These are phyloP conservation scores for Cadophora malorum DNA, from an alignment of 2,329 filamentous ascomycete species.

Conservation along the genomic window DNA sequence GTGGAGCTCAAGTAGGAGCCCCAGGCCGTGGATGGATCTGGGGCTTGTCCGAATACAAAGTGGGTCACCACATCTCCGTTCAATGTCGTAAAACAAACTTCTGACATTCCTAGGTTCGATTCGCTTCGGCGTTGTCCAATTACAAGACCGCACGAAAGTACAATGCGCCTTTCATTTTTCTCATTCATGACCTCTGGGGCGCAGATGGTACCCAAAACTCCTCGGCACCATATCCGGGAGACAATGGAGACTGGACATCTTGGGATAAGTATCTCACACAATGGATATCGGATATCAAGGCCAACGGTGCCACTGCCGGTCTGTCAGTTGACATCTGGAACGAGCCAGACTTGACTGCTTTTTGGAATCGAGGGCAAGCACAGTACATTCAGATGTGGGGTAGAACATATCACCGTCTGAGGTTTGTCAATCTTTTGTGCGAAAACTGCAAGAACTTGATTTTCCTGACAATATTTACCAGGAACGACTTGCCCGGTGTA, in stretches of 20 bases:
- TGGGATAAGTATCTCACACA: conserved; percentile 52
- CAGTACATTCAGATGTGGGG: conserved; percentile 52
- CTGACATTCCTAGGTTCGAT: conserved; percentile 42
- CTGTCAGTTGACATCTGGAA: conserved; percentile 60
- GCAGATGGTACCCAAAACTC: conserved; percentile 51
- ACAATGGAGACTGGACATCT: conserved; percentile 55
- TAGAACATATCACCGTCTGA: conserved; percentile 48
- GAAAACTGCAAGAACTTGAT: not conserved
- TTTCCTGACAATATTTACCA: not conserved
- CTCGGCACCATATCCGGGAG: conserved; percentile 50
- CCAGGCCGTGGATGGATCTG: conserved; percentile 50
- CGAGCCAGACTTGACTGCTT: conserved; percentile 52
- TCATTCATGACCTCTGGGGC: conserved; percentile 56
- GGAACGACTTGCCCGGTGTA: conserved; percentile 25
- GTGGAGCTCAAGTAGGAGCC: conserved; percentile 50
- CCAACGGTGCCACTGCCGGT: conserved; percentile 47
- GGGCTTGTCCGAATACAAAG: conserved; percentile 45
- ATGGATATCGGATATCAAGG: conserved; percentile 48
- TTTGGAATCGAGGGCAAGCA: conserved; percentile 47
- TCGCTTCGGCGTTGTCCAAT: conserved; percentile 53
- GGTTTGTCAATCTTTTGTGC: conserved; percentile 40
- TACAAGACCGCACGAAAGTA: conserved; percentile 52
- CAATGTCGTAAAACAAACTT: not conserved
- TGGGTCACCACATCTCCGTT: conserved; percentile 5
- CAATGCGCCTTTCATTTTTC: conserved; percentile 52